Evolutionary conservation across 2,329 filamentous ascomycete genomes (phyloP), one percentile per base, ranked within the genome.

Genomic region (Neurospora sp.): DNA sequence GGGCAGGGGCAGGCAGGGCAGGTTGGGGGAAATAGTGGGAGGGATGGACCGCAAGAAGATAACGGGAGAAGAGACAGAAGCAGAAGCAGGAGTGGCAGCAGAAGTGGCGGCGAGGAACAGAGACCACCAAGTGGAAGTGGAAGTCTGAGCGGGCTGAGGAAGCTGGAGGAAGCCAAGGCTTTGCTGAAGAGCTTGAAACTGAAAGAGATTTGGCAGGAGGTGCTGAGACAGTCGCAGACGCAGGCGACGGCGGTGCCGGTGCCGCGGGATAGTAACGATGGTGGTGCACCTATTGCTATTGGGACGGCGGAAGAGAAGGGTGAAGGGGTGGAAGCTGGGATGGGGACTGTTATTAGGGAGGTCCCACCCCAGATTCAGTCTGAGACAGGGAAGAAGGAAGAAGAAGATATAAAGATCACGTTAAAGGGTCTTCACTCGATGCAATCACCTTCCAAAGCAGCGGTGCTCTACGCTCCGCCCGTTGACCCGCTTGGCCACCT

Each of bases 391-490:
- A 41, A 15, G 38, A 17, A 19, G 28, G 69, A 65, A 8, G 41
- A 41, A 19, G 36, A 39, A n/a, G 67, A 71, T 8, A 72, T 86
- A 8, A 76, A 74, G 4, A 76, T 89, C 19, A 85, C 84, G 1
- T 78, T 90, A 0, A 80, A 78, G 46, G 87, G 88, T 0, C 79
- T 93, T 4, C 79, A 82, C 8, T 82, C 88, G 1, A 93, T 92
- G 87, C 87, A 91, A 69, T 78, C 87, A 0, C 74, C 79, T 1
- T 78, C 80, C 8, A 86, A 83, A 68, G 85, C 89, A 0, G 85
- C 88, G 0, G 87, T 92, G 19, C 81, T 93, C 8, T 93, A 92
- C 77, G 85, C 88, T 1, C 80, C 84, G 8, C 91, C 91, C 0
- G 71, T 79, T 12, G 89, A 92, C 73, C 74, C 76, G 0, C 80